A percentile compares a stretch with the other conserved stretches of the same genome.
phyloP scores from a whole-genome alignment of 2,329 filamentous ascomycete genomes.

The Cladorrhinum sp. region DNA sequence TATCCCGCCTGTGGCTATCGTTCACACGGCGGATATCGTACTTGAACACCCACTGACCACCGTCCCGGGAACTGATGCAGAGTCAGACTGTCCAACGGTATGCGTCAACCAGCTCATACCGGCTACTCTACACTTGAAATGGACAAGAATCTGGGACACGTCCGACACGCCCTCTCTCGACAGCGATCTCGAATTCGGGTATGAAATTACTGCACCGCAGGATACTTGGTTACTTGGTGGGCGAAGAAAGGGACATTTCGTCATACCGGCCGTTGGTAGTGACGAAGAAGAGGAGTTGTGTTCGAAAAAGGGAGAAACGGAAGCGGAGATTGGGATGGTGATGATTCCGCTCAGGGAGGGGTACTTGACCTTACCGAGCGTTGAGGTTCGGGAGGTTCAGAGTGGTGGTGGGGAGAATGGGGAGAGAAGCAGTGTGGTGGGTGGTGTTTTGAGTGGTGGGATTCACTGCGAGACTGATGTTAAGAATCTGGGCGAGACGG shows the following conservation, averaged over 20 bases:
- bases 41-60: slow-evolving; percentile 42
- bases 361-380: slow-evolving; percentile 68
- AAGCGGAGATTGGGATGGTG: slow-evolving; percentile 64
- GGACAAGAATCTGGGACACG: slow-evolving; percentile 62
- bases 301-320: slow-evolving; percentile 45
- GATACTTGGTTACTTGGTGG: slow-evolving; percentile 87
- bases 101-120: slow-evolving; percentile 63
- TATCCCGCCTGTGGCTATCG: slow-evolving; percentile 75
- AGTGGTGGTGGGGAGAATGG: slow-evolving; percentile 24
- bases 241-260: slow-evolving; percentile 74
- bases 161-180: slow-evolving; percentile 22
- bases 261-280: slow-evolving; percentile 44
- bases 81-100: slow-evolving; percentile 44
- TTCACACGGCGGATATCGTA: slow-evolving; percentile 73
- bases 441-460: slow-evolving; percentile 29
- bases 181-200: slow-evolving; percentile 69
- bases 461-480: slow-evolving; percentile 73
- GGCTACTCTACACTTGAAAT: slow-evolving; percentile 59
- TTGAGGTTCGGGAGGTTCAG: slow-evolving; percentile 70
- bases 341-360: slow-evolving; percentile 79
- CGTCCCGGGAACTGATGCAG: slow-evolving; percentile 28
- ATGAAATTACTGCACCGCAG: slow-evolving; percentile 71
- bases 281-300: slow-evolving; percentile 22
- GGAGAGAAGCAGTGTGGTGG: no score
- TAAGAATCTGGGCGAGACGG: slow-evolving; percentile 71